Conservation (phyloP, 2,329 filamentous ascomycete species). For the Clonostachys sp. region DNA sequence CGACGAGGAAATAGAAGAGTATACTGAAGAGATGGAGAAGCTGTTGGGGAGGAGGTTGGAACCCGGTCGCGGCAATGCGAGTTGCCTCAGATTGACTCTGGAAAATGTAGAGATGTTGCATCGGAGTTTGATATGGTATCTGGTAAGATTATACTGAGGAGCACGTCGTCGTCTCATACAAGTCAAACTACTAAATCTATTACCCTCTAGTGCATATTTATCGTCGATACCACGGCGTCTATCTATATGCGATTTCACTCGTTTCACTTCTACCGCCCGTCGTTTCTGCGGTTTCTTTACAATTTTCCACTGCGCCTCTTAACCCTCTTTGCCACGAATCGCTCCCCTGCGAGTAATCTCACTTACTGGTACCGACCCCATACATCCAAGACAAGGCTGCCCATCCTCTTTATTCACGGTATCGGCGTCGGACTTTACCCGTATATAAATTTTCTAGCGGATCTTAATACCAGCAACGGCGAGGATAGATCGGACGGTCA, state of each 20-base stretch:
- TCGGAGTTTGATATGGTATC: slow-evolving; percentile 52
- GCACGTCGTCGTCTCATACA: not conserved
- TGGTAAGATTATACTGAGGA: slow-evolving; percentile 26
- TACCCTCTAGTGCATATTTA: slow-evolving; percentile 29
- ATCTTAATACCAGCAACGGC: slow-evolving; percentile 35
- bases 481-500: slow-evolving; percentile 34
- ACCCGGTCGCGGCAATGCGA: slow-evolving; percentile 45
- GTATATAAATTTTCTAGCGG: slow-evolving; percentile 47
- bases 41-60: slow-evolving; percentile 42
- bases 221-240: slow-evolving; percentile 35
- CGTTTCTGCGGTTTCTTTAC: slow-evolving; percentile 28
- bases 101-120: slow-evolving; percentile 53
- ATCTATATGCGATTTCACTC: slow-evolving; percentile 29
- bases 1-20: slow-evolving; percentile 50
- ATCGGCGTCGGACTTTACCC: slow-evolving; percentile 50
- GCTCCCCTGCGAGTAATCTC: slow-evolving; percentile 39
- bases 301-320: slow-evolving; percentile 52
- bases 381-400: slow-evolving; percentile 49
- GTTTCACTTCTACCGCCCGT: slow-evolving; percentile 42
- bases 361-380: slow-evolving; percentile 60
- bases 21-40: slow-evolving; percentile 45
- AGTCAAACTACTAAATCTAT: slow-evolving; percentile 5
- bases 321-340: slow-evolving; percentile 34
- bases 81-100: slow-evolving; percentile 49
- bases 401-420: slow-evolving; percentile 59